Base-by-base conservation (phyloP, 257 asterid species). In the Cynanchum wilfordii region DNA sequence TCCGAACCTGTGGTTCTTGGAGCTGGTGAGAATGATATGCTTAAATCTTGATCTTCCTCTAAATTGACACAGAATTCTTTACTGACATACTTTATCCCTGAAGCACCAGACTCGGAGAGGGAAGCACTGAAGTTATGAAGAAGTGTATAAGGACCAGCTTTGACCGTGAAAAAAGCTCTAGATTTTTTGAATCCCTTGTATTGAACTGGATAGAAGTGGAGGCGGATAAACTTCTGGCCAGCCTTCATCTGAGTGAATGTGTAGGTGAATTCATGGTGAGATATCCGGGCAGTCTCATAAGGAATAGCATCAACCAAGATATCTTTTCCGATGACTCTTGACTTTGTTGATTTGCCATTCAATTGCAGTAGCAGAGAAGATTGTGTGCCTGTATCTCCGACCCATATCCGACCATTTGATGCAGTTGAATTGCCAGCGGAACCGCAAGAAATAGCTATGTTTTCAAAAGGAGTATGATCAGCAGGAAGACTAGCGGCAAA, bases 11-110 rank as follows among this genome's bases (percentile, higher is more conserved):
- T 62, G 27, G 36, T 56, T 70, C 60, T 62, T 65, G 75, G 73
- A 50, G 78, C 75, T 22, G 90, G 89, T 24, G 84, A 62, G 68
- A 88, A 87, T 25, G 80, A 79, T 24, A 90, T 44, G 36, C 70
- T 64, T n/a, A 87, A 54, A 52, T 78, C 78, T 69, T 79, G 81
- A 76, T 72, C 78, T 69, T 82, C 81, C 24, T 68, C 79, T 3
- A 79, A 38, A 72, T 63, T 81, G 56, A 85, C 25, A 68, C 97
- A 83, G 78, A 81, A 88, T 73, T 90, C 96, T 80, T 84, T 90
- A 0, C 40, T 78, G 22, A 90, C 51, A 33, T 69, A 56, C 30
- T 59, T 44, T 6, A 77, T 47, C 54, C 84, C 79, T 45, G 83
- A 83, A 50, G 85, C 86, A 73, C 33, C 80, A 59, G 71, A 52